These are phyloP conservation scores for Eucalyptus sp. DNA, from an alignment of 345 rosid genomes.

Conservation along the genomic window DNA sequence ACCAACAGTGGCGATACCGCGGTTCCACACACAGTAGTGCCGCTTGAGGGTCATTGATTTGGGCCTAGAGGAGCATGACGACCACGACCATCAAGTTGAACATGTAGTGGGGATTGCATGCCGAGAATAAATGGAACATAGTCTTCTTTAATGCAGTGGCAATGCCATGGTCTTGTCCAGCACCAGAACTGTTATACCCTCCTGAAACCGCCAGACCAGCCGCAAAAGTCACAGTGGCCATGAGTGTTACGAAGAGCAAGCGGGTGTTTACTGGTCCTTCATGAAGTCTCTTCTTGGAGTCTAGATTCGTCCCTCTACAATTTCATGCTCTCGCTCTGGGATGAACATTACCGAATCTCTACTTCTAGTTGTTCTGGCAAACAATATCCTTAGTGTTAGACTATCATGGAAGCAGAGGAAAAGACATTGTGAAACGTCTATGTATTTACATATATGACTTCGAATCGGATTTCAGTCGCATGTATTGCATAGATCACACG, in stretches of 20 bases:
- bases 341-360: rapidly evolving
- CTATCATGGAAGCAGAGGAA: too few relatives aligned
- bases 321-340: neutral
- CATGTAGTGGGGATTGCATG: neutral
- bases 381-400: too few relatives aligned
- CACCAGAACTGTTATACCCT: neutral
- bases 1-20: rapidly evolving
- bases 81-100: neutral
- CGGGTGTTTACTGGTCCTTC: neutral
- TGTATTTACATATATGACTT: too few relatives aligned
- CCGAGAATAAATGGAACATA: neutral
- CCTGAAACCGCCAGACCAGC: neutral
- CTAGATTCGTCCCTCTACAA: neutral
- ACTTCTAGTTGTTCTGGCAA: neutral
- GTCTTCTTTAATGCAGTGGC: neutral
- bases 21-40: rapidly evolving
- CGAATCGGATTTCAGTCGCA: too few relatives aligned
- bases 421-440: too few relatives aligned
- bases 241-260: neutral
- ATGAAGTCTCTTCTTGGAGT: neutral
- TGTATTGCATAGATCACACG: too few relatives aligned
- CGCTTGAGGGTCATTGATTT: neutral
- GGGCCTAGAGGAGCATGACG: neutral
- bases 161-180: neutral
- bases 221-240: neutral